A percentile compares a stretch with the other conserved stretches of the same genome.
Evolutionary conservation across 352 stramenopile genomes (phyloP).

Genomic region (Globisporangium radiosum): DNA sequence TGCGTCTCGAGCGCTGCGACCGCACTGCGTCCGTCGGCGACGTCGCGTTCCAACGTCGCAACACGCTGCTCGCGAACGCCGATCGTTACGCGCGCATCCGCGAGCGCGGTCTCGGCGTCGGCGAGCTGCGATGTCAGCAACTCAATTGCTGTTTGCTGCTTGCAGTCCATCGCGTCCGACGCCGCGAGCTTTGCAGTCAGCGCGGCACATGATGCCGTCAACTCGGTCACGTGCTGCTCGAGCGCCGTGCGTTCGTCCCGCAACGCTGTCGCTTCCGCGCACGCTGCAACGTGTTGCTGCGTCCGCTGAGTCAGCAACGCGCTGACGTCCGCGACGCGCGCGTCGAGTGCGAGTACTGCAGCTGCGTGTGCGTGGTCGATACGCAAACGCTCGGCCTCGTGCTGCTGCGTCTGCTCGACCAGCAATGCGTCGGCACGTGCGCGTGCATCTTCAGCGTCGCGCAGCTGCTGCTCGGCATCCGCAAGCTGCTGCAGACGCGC

Average conservation of each 20-base stretch:
- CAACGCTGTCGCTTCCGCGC: slow-evolving; percentile 1
- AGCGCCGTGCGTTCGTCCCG: background rate
- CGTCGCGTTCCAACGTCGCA: background rate
- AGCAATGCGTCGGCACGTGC: slow-evolving; percentile 9
- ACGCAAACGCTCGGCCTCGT: slow-evolving; percentile 19
- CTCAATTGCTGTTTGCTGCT: background rate
- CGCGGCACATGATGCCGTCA: background rate
- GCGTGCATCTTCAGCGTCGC: slow-evolving; percentile 22
- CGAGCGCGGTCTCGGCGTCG: background rate
- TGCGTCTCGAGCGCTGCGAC: background rate
- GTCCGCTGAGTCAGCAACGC: slow-evolving; percentile 17
- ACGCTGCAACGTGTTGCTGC: background rate
- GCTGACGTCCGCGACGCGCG: slow-evolving; percentile 23
- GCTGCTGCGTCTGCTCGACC: slow-evolving; percentile 27
- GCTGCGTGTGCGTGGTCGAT: slow-evolving; percentile 19
- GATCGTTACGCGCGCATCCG: background rate
- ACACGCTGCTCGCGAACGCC: background rate
- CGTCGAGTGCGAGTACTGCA: slow-evolving; percentile 26
- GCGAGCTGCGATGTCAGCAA: background rate
- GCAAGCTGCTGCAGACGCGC: slow-evolving; percentile 27
- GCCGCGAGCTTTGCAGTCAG: background rate
- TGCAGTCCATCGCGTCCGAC: background rate
- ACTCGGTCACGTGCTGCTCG: background rate
- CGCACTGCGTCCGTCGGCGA: background rate
- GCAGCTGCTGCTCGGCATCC: slow-evolving; percentile 17